Conservation (phyloP, 177 flowering plant genomes). For the Vitis hybrid region DNA sequence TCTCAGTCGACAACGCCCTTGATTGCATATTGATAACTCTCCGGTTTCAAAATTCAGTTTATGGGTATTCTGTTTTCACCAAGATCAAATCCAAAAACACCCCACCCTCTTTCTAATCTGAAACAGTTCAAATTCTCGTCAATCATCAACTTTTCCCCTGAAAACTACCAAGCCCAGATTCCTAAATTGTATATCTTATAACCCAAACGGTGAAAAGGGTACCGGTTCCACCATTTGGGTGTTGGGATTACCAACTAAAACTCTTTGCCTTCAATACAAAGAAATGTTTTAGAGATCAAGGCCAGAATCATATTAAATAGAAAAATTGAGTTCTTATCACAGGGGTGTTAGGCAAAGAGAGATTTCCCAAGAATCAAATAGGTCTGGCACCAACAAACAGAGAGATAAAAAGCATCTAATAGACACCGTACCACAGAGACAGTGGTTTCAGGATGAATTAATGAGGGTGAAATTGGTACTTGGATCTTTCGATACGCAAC, state of each 20-base stretch:
- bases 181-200: not conserved
- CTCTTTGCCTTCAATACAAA: no score
- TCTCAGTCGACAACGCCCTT: constrained; percentile 28
- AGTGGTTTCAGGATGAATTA: not conserved
- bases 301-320: no score
- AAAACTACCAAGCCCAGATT: not conserved
- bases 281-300: no score
- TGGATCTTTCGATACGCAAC: not conserved
- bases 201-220: no score
- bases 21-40: constrained; percentile 24
- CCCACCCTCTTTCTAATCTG: not conserved
- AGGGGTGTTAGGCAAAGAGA: not conserved
- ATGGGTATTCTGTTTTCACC: constrained; percentile 1
- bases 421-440: not conserved
- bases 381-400: not conserved
- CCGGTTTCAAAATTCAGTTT: not conserved
- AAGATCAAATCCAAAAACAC: constrained; percentile 6
- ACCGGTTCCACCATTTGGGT: not conserved
- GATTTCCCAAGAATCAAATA: not conserved
- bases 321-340: not conserved
- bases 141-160: not conserved
- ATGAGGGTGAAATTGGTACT: not conserved
- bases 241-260: not conserved
- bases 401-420: not conserved
- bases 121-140: not conserved